These are phyloP conservation scores for Ustilago crameri DNA, from an alignment of 1,284 basidiomycete species.

Conservation along the genomic window DNA sequence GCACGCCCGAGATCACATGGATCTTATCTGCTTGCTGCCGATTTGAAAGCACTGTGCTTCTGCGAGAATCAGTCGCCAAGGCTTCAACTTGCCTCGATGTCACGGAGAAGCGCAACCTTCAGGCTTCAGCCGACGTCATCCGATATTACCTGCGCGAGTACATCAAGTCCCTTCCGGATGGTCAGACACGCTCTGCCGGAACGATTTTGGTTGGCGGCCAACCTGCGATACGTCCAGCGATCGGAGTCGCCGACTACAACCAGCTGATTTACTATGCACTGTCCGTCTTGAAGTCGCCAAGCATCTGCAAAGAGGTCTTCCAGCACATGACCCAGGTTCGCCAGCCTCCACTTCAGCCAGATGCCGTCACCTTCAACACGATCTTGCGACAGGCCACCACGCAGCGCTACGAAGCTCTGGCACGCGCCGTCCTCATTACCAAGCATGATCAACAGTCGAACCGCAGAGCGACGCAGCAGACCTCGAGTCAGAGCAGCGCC, in stretches of 20 bases:
- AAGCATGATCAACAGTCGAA: conserved; percentile 13
- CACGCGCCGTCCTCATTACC: conserved; percentile 30
- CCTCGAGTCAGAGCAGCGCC: not conserved
- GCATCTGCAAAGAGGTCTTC: conserved; percentile 41
- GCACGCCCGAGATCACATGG: conserved; percentile 36
- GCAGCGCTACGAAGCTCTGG: conserved; percentile 28
- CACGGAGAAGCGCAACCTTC: conserved; percentile 12
- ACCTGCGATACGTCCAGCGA: conserved; percentile 23
- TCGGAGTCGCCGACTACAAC: conserved; percentile 36
- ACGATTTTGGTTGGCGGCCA: conserved; percentile 9
- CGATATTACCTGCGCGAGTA: conserved; percentile 34
- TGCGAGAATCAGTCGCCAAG: not conserved
- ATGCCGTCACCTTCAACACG: conserved; percentile 46
- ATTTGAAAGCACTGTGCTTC: conserved; percentile 24
- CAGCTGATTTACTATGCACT: conserved; percentile 46
- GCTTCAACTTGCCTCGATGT: not conserved
- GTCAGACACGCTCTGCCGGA: conserved; percentile 16
- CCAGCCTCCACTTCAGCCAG: conserved; percentile 34
- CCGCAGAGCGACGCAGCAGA: not conserved
- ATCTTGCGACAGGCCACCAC: conserved; percentile 48
- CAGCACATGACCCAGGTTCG: conserved; percentile 41
- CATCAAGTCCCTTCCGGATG: conserved; percentile 32
- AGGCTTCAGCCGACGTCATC: conserved; percentile 18
- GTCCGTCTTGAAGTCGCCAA: conserved; percentile 20
- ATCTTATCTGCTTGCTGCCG: conserved; percentile 42